Evolutionary conservation across 768 basidiomycete species (phyloP), one percentile per base, ranked within the genome.

Genomic region (Inosperma sp.): DNA sequence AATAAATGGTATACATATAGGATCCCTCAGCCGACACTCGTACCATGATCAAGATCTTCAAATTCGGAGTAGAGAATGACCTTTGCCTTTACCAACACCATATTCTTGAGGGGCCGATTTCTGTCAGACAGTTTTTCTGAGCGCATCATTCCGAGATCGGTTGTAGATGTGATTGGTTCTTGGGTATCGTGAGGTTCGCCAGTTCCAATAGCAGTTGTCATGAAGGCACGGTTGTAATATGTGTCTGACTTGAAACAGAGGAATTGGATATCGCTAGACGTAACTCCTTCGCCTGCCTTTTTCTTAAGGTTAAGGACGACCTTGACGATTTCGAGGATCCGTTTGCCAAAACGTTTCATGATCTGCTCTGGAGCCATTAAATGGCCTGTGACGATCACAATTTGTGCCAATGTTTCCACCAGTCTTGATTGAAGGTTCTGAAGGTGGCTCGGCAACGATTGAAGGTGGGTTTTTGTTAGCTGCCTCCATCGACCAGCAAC

Each of bases 401-500:
- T 68, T 47, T 69, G 65, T 61, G 69, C 65, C 37, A 77, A 68
- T 0, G 71, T 70, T 43, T 74, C 68, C 17, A 69, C 53, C 62
- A 72, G 65, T 13, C 58, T 58, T 22, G 55, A 29, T 4, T 57
- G 42, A 19, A 67, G 34, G 53, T 72, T 68, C 9, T 59, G 59
- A 10, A 66, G 65, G 14, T 64, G 64, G 2, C 68, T 51, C 17
- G 71, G 59, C 65, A 67, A 66, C 27, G 62, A 62, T 48, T 68
- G 68, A 14, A 75, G 69, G 43, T 80, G 75, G 19, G 65, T 65
- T 44, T 74, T 69, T 17, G 80, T 81, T 53, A 82, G 55, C 19
- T 79, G 72, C 51, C 80, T 72, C 80, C 80, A 82, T 25, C 74
- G 68, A 34, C 78, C 80, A n/a, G 78, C 72, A 19, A 77, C 70